A percentile compares a stretch with the other conserved stretches of the same genome.
phyloP scores from a whole-genome alignment of 345 rosid species.

The Passiflora organensis region DNA sequence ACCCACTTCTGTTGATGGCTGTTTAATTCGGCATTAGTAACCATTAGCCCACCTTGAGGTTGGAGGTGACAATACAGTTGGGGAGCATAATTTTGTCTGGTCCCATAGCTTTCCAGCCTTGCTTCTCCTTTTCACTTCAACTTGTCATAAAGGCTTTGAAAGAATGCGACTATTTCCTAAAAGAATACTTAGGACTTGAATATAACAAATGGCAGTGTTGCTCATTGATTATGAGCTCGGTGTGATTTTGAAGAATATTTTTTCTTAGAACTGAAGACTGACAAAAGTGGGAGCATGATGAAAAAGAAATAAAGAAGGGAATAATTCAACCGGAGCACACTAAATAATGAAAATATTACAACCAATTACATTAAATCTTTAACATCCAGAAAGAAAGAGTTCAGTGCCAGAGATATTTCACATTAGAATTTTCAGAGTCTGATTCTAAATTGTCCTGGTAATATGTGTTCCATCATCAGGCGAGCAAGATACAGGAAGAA shows the following conservation, averaged over 20 bases:
- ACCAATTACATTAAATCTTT: background rate
- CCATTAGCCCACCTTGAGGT: conserved; percentile 18
- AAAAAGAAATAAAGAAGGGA: background rate
- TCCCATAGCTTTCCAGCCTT: conserved; percentile 18
- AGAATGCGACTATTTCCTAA: background rate
- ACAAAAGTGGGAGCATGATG: background rate
- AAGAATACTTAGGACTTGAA: background rate
- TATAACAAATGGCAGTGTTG: background rate
- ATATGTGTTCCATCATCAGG: too few relatives aligned
- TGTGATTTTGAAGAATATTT: background rate
- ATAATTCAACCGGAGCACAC: background rate
- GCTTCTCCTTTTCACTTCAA: background rate
- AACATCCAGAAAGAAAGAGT: background rate
- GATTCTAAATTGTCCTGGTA: too few relatives aligned
- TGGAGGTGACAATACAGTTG: conserved; percentile 20
- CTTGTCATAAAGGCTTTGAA: background rate
- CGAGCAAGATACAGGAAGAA: too few relatives aligned
- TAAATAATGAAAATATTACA: too few relatives aligned
- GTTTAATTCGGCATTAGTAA: conserved; percentile 3
- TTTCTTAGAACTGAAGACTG: conserved; percentile 9
- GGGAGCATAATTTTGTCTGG: conserved; percentile 16
- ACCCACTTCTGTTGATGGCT: conserved; percentile 25
- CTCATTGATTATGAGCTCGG: background rate
- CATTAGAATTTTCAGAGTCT: background rate
- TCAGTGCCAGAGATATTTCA: conserved; percentile 4